Evolutionary conservation across 352 stramenopile genomes (phyloP).

Genomic region (Globisporangium okanoganense): DNA sequence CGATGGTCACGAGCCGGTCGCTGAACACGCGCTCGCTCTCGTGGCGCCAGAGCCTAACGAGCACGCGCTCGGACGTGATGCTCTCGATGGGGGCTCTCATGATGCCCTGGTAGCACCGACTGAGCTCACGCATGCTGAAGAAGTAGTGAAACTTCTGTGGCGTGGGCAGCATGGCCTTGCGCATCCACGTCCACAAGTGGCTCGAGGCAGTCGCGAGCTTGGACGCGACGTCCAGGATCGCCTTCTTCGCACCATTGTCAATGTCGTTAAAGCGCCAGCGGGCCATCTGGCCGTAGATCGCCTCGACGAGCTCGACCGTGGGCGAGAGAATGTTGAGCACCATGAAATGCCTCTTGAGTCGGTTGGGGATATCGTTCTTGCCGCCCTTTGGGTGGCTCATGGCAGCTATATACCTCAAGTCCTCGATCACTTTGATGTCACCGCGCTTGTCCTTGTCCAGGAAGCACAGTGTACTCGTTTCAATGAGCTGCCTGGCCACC

Average conservation of each 20-base stretch:
- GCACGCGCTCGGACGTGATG: conserved; percentile 36
- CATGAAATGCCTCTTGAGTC: conserved; percentile 90
- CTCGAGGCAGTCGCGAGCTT: conserved; percentile 47
- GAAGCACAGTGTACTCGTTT: conserved; percentile 68
- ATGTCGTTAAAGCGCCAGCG: conserved; percentile 41
- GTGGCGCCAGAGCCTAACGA: conserved; percentile 81
- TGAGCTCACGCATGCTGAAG: conserved; percentile 76
- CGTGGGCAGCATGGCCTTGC: conserved; percentile 60
- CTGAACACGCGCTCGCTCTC: conserved; percentile 80
- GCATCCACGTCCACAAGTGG: conserved; percentile 70
- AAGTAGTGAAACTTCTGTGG: conserved; percentile 84
- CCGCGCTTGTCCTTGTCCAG: conserved; percentile 83
- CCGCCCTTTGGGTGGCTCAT: conserved; percentile 57
- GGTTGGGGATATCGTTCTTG: conserved; percentile 86
- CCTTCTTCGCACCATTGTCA: conserved; percentile 25
- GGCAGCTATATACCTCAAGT: conserved; percentile 57
- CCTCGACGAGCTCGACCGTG: conserved; percentile 67
- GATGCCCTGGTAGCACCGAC: conserved; percentile 77
- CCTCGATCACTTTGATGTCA: conserved; percentile 74
- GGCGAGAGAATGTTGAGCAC: conserved; percentile 81
- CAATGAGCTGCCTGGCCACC: conserved; percentile 66
- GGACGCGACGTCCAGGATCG: conserved; percentile 37
- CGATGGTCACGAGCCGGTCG: conserved; percentile 65
- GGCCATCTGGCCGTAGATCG: conserved; percentile 87
- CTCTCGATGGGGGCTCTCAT: conserved; percentile 53